phyloP scores from a whole-genome alignment of 169 alveolate species.

The Plasmodium adleri region DNA sequence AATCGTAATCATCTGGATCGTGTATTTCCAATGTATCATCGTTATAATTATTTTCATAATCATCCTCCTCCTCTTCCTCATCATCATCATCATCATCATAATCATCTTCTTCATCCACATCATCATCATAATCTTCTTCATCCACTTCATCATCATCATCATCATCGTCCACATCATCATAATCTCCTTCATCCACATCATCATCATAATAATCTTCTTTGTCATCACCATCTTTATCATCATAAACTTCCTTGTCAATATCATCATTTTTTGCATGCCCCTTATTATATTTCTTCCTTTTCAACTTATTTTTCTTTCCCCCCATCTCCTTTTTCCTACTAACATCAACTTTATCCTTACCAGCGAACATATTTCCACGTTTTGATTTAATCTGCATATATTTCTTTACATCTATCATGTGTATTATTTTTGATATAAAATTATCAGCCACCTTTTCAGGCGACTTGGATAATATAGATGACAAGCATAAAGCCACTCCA shows the following conservation, averaged over 20 bases:
- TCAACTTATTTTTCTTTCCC: background rate
- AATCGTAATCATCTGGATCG: constrained; percentile 7
- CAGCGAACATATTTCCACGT: background rate
- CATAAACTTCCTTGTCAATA: background rate
- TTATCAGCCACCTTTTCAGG: constrained; percentile 43
- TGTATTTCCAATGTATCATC: background rate
- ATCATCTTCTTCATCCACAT: constrained; percentile 20
- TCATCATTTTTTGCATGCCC: background rate
- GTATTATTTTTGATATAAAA: constrained; percentile 47
- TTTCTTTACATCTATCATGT: constrained; percentile 64
- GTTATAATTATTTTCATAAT: constrained; percentile 4
- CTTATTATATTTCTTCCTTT: background rate
- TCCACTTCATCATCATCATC: background rate
- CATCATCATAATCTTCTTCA: background rate
- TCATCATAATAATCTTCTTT: background rate
- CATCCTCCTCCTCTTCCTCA: constrained; percentile 2
- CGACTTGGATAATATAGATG: constrained; percentile 64
- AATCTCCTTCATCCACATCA: background rate
- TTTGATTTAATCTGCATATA: constrained; percentile 10
- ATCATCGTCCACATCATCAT: background rate
- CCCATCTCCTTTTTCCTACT: too few species aligned
- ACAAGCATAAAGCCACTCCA: constrained; percentile 55
- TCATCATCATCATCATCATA: constrained; percentile 35
- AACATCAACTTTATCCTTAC: background rate
- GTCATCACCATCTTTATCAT: background rate